A percentile compares a stretch with the other conserved stretches of the same genome.
These are phyloP conservation scores for Coemansia sp. DNA, from an alignment of 192 early-diverging fungal species.

Conservation along the genomic window DNA sequence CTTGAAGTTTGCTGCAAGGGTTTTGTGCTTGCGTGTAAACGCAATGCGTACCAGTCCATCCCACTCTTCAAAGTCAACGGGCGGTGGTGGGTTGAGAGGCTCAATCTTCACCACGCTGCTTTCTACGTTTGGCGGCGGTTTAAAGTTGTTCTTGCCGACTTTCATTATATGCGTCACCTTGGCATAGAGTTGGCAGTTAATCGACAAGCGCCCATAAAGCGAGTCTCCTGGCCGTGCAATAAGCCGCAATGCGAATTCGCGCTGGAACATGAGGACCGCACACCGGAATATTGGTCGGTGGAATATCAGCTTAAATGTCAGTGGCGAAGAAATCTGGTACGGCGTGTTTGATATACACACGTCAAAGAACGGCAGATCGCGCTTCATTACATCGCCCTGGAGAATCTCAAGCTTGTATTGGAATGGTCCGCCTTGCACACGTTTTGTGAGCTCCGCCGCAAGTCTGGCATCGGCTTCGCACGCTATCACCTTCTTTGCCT, in stretches of 20 bases:
- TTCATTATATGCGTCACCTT: constrained; percentile 98
- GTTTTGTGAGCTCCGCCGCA: constrained; percentile 94
- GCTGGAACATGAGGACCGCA: constrained; percentile 98
- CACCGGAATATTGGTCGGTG: constrained; percentile 91
- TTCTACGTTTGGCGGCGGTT: constrained; percentile 96
- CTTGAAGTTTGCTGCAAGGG: constrained; percentile 87
- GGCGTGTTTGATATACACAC: constrained; percentile 98
- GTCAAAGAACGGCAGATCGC: constrained; percentile 95
- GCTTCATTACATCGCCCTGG: constrained; percentile 98
- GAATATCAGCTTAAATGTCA: constrained; percentile 93
- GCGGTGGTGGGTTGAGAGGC: constrained; percentile 90
- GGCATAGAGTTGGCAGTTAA: constrained; percentile 91
- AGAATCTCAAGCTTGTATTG: constrained; percentile 80
- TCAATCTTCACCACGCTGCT: constrained; percentile 93
- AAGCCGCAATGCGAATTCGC: constrained; percentile 94
- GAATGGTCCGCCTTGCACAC: constrained; percentile 83
- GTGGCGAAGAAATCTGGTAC: constrained; percentile 93
- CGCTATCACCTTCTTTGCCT: constrained; percentile 90
- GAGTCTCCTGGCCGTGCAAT: constrained; percentile 92
- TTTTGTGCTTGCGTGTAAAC: constrained; percentile 95
- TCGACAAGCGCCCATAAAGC: constrained; percentile 88
- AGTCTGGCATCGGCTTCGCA: constrained; percentile 97
- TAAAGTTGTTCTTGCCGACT: constrained; percentile 96
- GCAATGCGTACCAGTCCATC: constrained; percentile 93
- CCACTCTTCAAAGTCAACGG: constrained; percentile 93